A percentile compares a stretch with the other conserved stretches of the same genome.
These are phyloP conservation scores for Pedinophyceae sp. DNA, from an alignment of 139 green algal genomes.

Conservation along the genomic window DNA sequence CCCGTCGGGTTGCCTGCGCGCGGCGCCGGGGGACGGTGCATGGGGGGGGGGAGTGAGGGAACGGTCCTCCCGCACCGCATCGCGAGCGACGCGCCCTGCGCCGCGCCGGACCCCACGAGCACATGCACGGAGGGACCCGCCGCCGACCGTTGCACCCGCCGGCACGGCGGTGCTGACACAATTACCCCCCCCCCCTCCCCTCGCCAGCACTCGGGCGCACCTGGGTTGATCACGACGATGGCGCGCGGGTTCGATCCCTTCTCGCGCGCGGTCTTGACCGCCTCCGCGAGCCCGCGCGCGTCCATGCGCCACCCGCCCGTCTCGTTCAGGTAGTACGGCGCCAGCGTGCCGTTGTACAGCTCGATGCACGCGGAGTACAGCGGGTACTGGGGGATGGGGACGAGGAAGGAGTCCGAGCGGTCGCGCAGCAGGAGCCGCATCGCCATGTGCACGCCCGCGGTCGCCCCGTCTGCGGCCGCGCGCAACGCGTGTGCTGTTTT, in stretches of 20 bases:
- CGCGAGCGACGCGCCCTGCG: too few relatives aligned
- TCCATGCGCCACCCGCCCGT: constrained; percentile 50
- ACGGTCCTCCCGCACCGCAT: too few relatives aligned
- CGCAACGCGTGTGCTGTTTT: too few relatives aligned
- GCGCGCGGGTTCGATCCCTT: constrained; percentile 33
- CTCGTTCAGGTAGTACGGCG: constrained; percentile 84
- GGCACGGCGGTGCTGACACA: too few relatives aligned
- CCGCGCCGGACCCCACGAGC: too few relatives aligned
- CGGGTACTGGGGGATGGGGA: constrained; percentile 49
- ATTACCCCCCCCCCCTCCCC: too few relatives aligned
- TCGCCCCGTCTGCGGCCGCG: constrained; percentile 63
- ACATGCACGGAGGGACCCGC: too few relatives aligned
- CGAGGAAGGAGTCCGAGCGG: constrained; percentile 47
- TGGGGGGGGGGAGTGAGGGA: too few relatives aligned
- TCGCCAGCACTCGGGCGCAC: too few relatives aligned
- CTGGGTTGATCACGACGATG: constrained; percentile 90
- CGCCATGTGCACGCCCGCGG: constrained; percentile 45
- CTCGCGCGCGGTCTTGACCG: constrained; percentile 5
- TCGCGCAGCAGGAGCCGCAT: constrained; percentile 47
- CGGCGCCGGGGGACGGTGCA: too few relatives aligned
- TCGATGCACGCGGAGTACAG: constrained; percentile 12
- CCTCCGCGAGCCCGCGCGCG: constrained; percentile 29
- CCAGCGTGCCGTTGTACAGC: constrained; percentile 58
- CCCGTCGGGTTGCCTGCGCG: constrained; percentile 12
- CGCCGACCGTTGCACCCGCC: too few relatives aligned